A percentile compares a stretch with the other conserved stretches of the same genome.
Conservation (phyloP, 352 stramenopile genomes). For the Phytophthora palmivora region DNA sequence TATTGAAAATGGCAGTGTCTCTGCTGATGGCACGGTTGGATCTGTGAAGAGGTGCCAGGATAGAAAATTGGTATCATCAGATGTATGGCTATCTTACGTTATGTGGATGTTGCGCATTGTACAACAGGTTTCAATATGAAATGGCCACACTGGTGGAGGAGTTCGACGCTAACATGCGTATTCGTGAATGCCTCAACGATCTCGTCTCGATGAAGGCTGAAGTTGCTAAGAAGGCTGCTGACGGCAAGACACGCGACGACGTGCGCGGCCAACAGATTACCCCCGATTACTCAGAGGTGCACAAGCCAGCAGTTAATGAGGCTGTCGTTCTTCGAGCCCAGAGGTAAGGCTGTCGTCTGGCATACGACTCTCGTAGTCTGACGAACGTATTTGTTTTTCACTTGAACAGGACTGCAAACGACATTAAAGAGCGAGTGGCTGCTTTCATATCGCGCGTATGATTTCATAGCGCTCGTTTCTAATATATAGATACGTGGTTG, state of each 20-base stretch:
- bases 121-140: slow-evolving; percentile 40
- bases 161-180: slow-evolving; percentile 38
- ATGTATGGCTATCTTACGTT: neutral
- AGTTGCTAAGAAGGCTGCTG: slow-evolving; percentile 65
- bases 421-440: slow-evolving; percentile 42
- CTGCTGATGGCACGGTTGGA: slow-evolving; percentile 39
- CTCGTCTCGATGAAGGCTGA: slow-evolving; percentile 60
- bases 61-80: neutral
- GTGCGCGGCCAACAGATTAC: slow-evolving; percentile 74
- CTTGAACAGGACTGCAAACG: slow-evolving; percentile 30
- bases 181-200: slow-evolving; percentile 66
- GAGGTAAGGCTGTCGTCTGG: slow-evolving; percentile 39
- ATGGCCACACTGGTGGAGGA: slow-evolving; percentile 54
- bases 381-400: slow-evolving; percentile 1
- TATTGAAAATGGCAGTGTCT: slow-evolving; percentile 41
- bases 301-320: slow-evolving; percentile 57
- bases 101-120: slow-evolving; percentile 1
- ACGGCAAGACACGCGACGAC: slow-evolving; percentile 77
- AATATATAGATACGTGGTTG: slow-evolving; percentile 31
- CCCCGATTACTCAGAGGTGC: slow-evolving; percentile 72
- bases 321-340: slow-evolving; percentile 54
- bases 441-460: slow-evolving; percentile 45
- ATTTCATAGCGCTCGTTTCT: slow-evolving; percentile 1
- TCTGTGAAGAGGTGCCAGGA: slow-evolving; percentile 39
- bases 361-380: slow-evolving; percentile 2